A percentile compares a stretch with the other conserved stretches of the same genome.
Conservation (phyloP, 2,329 filamentous ascomycete genomes). For the Colletotrichum cereale region DNA sequence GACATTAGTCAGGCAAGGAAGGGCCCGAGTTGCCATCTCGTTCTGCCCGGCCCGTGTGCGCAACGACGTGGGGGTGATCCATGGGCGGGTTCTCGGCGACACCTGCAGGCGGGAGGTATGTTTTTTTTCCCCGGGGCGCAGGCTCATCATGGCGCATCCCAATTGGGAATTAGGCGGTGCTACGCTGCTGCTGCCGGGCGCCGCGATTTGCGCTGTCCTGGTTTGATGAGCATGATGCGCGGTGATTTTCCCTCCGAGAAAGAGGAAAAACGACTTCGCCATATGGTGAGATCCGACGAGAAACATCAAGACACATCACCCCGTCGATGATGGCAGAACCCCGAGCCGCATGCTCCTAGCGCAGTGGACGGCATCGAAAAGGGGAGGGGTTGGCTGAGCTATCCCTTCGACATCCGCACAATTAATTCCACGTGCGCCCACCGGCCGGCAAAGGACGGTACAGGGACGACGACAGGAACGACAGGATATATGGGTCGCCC, state of each 20-base stretch:
- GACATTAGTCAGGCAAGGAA: not conserved
- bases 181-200: not conserved
- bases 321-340: not conserved
- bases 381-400: not conserved
- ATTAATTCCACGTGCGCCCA: not conserved
- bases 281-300: not conserved
- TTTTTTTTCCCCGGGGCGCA: not conserved
- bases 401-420: not conserved
- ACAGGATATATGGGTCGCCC: slow-evolving; percentile 30
- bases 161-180: not conserved
- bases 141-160: not conserved
- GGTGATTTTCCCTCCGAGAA: not conserved
- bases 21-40: not conserved
- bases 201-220: not conserved
- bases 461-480: slow-evolving; percentile 16
- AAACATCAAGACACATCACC: not conserved
- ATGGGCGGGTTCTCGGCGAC: slow-evolving; percentile 6
- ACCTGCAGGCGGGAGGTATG: not conserved
- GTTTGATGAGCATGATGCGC: not conserved
- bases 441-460: not conserved
- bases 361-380: not conserved
- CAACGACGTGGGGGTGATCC: slow-evolving; percentile 13
- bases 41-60: slow-evolving; percentile 26
- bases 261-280: not conserved
- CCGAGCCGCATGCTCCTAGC: not conserved